phyloP scores from a whole-genome alignment of 2,329 filamentous ascomycete species.

The Drechslerella coelobrocha region DNA sequence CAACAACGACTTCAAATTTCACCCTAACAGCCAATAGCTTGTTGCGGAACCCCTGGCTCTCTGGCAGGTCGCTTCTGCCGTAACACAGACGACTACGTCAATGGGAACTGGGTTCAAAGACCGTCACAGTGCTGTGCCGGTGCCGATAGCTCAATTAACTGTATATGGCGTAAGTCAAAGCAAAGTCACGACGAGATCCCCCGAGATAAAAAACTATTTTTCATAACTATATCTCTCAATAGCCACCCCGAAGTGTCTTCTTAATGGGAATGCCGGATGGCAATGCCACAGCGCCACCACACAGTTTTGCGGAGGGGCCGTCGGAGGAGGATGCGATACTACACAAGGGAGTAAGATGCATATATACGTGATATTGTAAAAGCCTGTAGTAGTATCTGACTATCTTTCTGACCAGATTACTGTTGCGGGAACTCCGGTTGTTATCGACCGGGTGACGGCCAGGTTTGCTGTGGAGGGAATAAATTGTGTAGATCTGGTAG shows the following conservation, averaged over 20 bases:
- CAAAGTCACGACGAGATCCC: too few species aligned
- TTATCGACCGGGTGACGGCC: slow-evolving; percentile 18
- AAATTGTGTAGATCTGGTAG: slow-evolving; percentile 13
- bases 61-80: slow-evolving; percentile 15
- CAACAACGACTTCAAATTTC: not conserved
- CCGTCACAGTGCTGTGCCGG: slow-evolving; percentile 20
- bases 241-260: slow-evolving; percentile 14
- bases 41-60: slow-evolving; percentile 5
- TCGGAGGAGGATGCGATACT: slow-evolving; percentile 13
- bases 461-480: slow-evolving; percentile 21
- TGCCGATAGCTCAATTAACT: not conserved
- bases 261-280: slow-evolving; percentile 5
- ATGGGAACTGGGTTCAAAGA: slow-evolving; percentile 18
- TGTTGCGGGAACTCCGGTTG: slow-evolving; percentile 16
- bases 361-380: not conserved
- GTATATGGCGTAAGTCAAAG: slow-evolving; percentile 29
- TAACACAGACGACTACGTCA: slow-evolving; percentile 24
- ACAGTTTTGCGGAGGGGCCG: slow-evolving; percentile 18
- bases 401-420: slow-evolving; percentile 6
- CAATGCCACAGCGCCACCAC: slow-evolving; percentile 13
- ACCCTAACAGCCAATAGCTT: not conserved
- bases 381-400: not conserved
- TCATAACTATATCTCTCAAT: too few species aligned
- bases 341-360: slow-evolving; percentile 18
- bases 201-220: too few species aligned